A percentile compares a stretch with the other conserved stretches of the same genome.
These are phyloP conservation scores for Globisporangium acanthophoron DNA, from an alignment of 352 stramenopile species.

Conservation along the genomic window DNA sequence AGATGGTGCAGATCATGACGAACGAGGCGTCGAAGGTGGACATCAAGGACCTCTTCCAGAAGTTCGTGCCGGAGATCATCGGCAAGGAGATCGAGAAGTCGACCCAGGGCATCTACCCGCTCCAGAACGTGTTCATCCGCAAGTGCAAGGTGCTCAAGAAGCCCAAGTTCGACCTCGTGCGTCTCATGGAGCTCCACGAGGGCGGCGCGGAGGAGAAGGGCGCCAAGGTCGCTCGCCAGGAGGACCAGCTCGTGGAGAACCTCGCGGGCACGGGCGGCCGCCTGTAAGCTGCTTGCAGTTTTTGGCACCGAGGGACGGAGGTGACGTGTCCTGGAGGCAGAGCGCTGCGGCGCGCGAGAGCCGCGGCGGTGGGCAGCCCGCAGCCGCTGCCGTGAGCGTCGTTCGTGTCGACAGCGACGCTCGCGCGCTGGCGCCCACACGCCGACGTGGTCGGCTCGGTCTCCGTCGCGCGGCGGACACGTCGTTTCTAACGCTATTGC, in stretches of 20 bases:
- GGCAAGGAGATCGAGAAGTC: slow-evolving; percentile 98
- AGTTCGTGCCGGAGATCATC: slow-evolving; percentile 98
- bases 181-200: slow-evolving; percentile 99
- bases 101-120: slow-evolving; percentile 97
- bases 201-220: slow-evolving; percentile 91
- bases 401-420: background rate
- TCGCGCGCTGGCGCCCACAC: background rate
- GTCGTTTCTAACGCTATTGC: slow-evolving; percentile 63
- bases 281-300: slow-evolving; percentile 60
- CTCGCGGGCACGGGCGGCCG: slow-evolving; percentile 85
- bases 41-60: slow-evolving; percentile 99
- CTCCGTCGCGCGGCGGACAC: slow-evolving; percentile 15
- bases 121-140: slow-evolving; percentile 99
- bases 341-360: background rate
- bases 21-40: slow-evolving; percentile 97
- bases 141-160: slow-evolving; percentile 99
- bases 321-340: slow-evolving; percentile 7
- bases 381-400: background rate
- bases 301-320: slow-evolving; percentile 15
- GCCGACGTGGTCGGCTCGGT: background rate
- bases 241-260: slow-evolving; percentile 84
- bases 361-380: background rate
- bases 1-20: slow-evolving; percentile 98
- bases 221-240: slow-evolving; percentile 83
- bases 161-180: slow-evolving; percentile 99